Conservation (phyloP, 1,139 yeast species). For the Yamadazyma epiphylla region DNA sequence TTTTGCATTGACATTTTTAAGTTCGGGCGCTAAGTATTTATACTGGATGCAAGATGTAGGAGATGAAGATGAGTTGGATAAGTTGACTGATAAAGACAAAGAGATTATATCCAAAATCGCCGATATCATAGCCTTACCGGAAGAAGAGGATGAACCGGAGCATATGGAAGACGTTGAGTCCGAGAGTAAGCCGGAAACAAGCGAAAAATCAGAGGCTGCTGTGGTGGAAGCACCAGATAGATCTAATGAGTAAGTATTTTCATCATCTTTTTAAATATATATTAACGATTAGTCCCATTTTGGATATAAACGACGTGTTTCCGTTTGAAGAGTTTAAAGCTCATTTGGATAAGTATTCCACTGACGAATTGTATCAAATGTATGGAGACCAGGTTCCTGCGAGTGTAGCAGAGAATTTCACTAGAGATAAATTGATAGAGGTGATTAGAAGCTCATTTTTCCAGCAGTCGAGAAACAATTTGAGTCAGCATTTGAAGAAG, state of each 20-base stretch:
- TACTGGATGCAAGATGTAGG: conserved; percentile 91
- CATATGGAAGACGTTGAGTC: not conserved
- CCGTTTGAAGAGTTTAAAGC: conserved; percentile 33
- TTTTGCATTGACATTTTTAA: conserved; percentile 72
- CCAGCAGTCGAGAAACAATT: conserved; percentile 41
- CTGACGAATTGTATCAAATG: conserved; percentile 32
- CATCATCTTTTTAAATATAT: conserved; percentile 2
- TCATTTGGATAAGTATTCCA: conserved; percentile 35
- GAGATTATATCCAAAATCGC: conserved; percentile 50
- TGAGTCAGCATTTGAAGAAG: conserved; percentile 40
- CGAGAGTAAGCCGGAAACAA: too few relatives aligned
- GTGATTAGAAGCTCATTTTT: conserved; percentile 54
- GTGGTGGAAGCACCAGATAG: conserved; percentile 3
- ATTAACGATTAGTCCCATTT: conserved; percentile 10
- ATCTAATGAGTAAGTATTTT: not conserved
- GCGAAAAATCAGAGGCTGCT: conserved; percentile 5
- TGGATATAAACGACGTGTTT: conserved; percentile 28
- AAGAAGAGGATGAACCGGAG: conserved; percentile 46
- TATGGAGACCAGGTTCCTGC: conserved; percentile 43
- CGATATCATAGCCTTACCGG: conserved; percentile 43
- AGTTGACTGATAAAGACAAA: conserved; percentile 62
- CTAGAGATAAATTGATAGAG: conserved; percentile 37
- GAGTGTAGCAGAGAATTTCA: conserved; percentile 28
- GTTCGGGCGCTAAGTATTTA: conserved; percentile 79
- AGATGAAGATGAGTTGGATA: conserved; percentile 58